Base-by-base conservation (phyloP, 306 rosid genomes). In the Prunus davidiana region DNA sequence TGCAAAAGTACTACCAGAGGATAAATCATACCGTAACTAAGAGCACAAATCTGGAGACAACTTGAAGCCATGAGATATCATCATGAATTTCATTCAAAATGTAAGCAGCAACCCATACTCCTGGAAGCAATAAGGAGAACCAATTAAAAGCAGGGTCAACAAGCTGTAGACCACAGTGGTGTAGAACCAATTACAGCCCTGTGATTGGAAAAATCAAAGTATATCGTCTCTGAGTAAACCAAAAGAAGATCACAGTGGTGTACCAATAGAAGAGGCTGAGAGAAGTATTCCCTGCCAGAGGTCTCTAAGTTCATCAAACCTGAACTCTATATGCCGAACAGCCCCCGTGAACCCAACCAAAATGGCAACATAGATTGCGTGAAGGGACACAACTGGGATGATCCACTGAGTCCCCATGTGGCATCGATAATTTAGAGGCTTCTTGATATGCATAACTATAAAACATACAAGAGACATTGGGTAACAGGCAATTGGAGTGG, bases 301-400 rank as follows among this genome's bases (percentile, higher is more conserved):
- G 79, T 95, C 97, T 83, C 82, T 92, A 72, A 92, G 91, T 81
- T 95, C 99, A 61, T 95, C 97, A 78, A 95, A 95, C 83, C 97
- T 87, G 88, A 95, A 92, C 76, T 95, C 97, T 81, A 95, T 82
- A 82, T 96, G 98, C 79, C 80, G 89, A 82, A 96, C 82, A 72
- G 97, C 92, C 79, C 86, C 81, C 4, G 97, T 86, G 79, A 88
- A 88, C 51, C 84, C 96, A 84, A 95, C 82, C 87, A 95, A 84
- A 83, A 83, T 83, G 67, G 86, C 82, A 56, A 92, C 90, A 76
- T 89, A 92, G 27, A 85, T 47, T 28, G 86, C n/a, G 82, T 95
- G 99, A 52, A 95, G 93, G 80, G 79, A 76, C 51, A 79, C 65
- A 64, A 82, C 72, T 63, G 93, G 97, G 75, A 89, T 46, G 77